phyloP scores from a whole-genome alignment of 225 moss, liverwort and hornwort genomes.

The Sphagnum tenellum region DNA sequence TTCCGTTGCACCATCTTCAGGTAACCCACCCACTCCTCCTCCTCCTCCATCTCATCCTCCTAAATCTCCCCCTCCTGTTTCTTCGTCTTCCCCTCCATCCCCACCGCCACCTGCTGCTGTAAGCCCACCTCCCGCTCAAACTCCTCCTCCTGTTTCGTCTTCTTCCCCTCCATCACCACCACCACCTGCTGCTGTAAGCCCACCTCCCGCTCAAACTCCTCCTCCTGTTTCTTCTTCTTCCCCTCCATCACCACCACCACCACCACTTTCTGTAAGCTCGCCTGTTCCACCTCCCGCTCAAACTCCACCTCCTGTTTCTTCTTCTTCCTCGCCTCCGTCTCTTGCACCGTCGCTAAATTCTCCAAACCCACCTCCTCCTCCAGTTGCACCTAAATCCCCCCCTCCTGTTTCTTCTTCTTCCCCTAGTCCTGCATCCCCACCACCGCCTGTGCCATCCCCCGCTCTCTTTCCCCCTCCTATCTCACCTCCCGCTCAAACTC shows the following conservation, averaged over 20 bases:
- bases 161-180: background rate
- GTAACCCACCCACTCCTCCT: background rate
- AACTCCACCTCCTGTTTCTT: slow-evolving; percentile 3
- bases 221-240: background rate
- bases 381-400: background rate
- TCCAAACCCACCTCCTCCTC: background rate
- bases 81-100: background rate
- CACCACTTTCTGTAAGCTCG: slow-evolving; percentile 1
- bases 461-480: background rate
- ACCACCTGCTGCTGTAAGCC: slow-evolving; percentile 1
- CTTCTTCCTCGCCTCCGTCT: slow-evolving; percentile 3
- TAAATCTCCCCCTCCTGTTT: background rate
- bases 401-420: background rate
- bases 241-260: background rate
- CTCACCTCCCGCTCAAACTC: background rate
- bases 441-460: background rate
- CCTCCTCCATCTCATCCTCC: background rate
- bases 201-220: background rate
- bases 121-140: background rate
- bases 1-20: background rate
- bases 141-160: background rate
- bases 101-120: background rate
- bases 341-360: background rate
- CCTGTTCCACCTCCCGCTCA: slow-evolving; percentile 1
- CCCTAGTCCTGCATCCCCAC: background rate